These are phyloP conservation scores for Hyaloscypha bicolor DNA, from an alignment of 495 filamentous ascomycete genomes.

Conservation along the genomic window DNA sequence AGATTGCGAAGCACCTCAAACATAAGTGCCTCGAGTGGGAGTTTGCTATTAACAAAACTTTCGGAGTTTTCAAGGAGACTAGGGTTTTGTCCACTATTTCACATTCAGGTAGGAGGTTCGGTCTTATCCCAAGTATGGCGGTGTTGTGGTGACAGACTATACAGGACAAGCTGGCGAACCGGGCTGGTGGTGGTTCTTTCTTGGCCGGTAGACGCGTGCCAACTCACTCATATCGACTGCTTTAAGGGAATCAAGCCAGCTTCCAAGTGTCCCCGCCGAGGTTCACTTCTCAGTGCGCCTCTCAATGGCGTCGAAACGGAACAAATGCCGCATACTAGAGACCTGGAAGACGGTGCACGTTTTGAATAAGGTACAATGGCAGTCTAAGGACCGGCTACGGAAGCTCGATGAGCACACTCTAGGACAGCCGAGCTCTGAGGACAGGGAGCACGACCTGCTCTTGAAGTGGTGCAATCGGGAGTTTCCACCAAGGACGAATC, in stretches of 20 bases:
- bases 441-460: too few species aligned
- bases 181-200: constrained; percentile 5
- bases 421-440: too few species aligned
- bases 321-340: neutral
- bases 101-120: neutral
- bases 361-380: constrained; percentile 4
- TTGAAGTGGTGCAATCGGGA: too few species aligned
- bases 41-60: too few species aligned
- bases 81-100: too few species aligned
- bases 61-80: too few species aligned
- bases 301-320: neutral
- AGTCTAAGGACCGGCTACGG: neutral
- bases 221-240: neutral
- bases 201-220: neutral
- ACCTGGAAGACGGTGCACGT: neutral
- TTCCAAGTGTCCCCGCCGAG: neutral
- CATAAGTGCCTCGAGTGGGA: too few species aligned
- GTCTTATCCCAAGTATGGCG: neutral
- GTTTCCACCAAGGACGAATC: too few species aligned
- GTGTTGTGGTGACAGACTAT: neutral
- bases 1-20: too few species aligned
- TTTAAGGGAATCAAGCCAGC: neutral
- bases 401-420: constrained; percentile 2
- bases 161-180: neutral
- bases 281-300: neutral